These are phyloP conservation scores for Perkinsus olseni DNA, from an alignment of 169 alveolate species.

Conservation along the genomic window DNA sequence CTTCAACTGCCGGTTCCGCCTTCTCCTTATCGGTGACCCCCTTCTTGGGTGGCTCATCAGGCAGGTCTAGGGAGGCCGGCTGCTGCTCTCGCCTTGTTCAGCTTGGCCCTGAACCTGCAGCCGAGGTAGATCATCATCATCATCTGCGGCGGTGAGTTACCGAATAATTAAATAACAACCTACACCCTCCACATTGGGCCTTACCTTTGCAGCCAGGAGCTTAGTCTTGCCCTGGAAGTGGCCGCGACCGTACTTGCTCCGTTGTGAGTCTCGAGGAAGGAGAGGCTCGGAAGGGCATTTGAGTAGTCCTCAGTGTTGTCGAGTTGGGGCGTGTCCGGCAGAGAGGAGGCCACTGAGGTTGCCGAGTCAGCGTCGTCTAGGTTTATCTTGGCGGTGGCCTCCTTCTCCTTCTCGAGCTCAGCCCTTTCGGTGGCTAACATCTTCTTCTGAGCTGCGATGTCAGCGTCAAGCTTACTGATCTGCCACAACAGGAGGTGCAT, in stretches of 20 bases:
- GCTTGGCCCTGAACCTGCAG: not conserved
- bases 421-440: not conserved
- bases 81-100: not conserved
- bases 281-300: not conserved
- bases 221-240: not conserved
- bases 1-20: too few relatives aligned
- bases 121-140: not conserved
- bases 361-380: not conserved
- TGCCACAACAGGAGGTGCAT: not conserved
- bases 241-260: not conserved
- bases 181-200: too few relatives aligned
- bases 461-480: not conserved
- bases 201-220: not conserved
- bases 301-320: not conserved
- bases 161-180: too few relatives aligned
- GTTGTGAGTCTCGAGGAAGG: not conserved
- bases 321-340: not conserved
- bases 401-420: not conserved
- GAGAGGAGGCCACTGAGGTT: not conserved
- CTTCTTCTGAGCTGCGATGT: not conserved
- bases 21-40: not conserved
- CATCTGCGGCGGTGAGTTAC: not conserved
- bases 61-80: not conserved
- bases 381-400: not conserved
- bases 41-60: not conserved